Evolutionary conservation across 2,329 filamentous ascomycete genomes (phyloP), one percentile per base, ranked within the genome.

Genomic region (Lasiodiplodia citricola): DNA sequence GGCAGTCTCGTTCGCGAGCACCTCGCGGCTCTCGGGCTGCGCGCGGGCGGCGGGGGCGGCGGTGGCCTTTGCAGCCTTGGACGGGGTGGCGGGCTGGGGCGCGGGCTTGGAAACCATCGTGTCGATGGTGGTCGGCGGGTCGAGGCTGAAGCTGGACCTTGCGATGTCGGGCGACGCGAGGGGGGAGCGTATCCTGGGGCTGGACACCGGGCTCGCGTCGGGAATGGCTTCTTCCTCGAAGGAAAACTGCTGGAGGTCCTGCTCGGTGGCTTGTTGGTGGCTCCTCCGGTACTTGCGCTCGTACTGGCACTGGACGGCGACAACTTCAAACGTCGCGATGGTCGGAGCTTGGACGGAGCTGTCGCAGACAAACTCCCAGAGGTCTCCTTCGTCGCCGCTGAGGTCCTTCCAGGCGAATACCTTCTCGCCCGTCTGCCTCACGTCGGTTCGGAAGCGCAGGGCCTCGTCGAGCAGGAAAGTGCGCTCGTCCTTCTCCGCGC

Each of bases 341-440:
- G 94, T 91, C 58, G 89, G 86, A 2, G 89, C 83, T 35, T 89
- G 84, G 52, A 92, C 88, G 14, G 90, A 90, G 50, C 85, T 80
- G 81, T 98, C 96, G 83, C 94, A 98, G 72, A 99, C 92, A 78
- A 98, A 99, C 80, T 99, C 95, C 86, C 93, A 99, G n/a, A 98
- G 87, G 80, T 99, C 96, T 66, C 94, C 95, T 38, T 89, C 87
- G 84, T 99, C 96, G 68, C 96, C 96, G 74, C 94, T 97, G 70
- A 98, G 83, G 77, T 99, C 96, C 73, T 92, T 91, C 96, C 96
- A 99, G 70, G 95, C 95, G 72, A 99, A 87, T 10, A 98, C 90
- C 76, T 92, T 93, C 74, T 96, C 92, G 25, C 92, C 92, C 47
- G 89, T 90, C 71, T 93, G 89, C 72, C 94, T 88, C 71, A 91